phyloP scores from a whole-genome alignment of 2,329 filamentous ascomycete species.

The Botrytis fragariae region DNA sequence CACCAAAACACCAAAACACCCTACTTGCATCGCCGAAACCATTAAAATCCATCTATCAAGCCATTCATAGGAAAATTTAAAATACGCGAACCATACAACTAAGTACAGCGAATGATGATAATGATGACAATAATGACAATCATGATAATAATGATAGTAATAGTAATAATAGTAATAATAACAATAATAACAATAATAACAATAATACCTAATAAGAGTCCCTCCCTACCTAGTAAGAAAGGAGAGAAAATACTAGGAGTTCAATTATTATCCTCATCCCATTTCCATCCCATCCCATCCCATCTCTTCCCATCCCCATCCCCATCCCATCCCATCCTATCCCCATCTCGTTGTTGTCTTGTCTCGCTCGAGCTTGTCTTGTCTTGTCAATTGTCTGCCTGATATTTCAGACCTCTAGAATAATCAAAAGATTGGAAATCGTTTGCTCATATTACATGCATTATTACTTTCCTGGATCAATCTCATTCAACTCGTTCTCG shows the following conservation, averaged over 20 bases:
- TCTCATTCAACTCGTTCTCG: conserved; percentile 1
- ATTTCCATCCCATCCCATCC: neutral
- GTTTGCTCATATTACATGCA: conserved; percentile 7
- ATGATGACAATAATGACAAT: neutral
- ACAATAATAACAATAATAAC: neutral
- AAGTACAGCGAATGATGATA: too few relatives aligned
- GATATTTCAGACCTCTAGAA: neutral
- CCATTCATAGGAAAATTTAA: neutral
- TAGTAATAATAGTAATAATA: neutral
- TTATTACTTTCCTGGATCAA: neutral
- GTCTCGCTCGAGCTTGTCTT: too few relatives aligned
- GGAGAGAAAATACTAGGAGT: neutral
- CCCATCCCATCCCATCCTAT: neutral
- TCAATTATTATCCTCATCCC: neutral
- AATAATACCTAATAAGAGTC: neutral
- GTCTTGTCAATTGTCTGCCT: neutral
- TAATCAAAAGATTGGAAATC: conserved; percentile 3
- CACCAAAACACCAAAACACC: neutral
- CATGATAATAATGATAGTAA: neutral
- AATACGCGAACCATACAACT: neutral
- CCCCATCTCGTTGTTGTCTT: neutral
- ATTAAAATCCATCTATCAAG: neutral
- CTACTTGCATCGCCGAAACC: neutral
- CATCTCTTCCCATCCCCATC: neutral
- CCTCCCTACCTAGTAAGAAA: neutral